These are phyloP conservation scores for Sordaria brevicollis DNA, from an alignment of 495 filamentous ascomycete species.

Conservation along the genomic window DNA sequence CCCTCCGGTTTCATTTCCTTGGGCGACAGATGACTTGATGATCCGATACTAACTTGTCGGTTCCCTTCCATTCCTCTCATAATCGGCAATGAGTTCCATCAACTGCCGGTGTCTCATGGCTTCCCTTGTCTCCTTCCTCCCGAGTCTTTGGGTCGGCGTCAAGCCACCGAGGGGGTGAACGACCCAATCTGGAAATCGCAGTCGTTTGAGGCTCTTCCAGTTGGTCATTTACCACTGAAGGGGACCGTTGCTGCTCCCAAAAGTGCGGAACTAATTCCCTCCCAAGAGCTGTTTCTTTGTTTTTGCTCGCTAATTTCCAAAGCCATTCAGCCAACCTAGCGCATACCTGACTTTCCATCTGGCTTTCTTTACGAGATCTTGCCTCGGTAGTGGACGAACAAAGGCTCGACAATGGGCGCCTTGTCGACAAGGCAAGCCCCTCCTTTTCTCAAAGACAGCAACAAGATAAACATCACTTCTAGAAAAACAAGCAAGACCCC, in stretches of 20 bases:
- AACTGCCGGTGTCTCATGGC: not conserved
- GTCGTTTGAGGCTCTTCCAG: not conserved
- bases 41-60: not conserved
- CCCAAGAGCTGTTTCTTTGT: not conserved
- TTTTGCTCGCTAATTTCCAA: not conserved
- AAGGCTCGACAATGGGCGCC: not conserved
- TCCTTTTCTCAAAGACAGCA: not conserved
- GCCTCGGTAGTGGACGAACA: not conserved
- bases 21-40: not conserved
- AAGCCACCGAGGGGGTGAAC: not conserved
- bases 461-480: not conserved
- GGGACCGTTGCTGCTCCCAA: not conserved
- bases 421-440: not conserved
- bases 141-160: not conserved
- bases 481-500: not conserved
- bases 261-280: not conserved
- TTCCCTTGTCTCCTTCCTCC: not conserved
- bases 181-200: not conserved
- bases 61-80: not conserved
- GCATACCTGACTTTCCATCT: not conserved
- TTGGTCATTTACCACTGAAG: not conserved
- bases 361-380: not conserved
- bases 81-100: not conserved
- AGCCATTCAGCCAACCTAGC: not conserved
- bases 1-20: not conserved